Conservation (phyloP, 306 rosid species). For the Abrus precatorius region DNA sequence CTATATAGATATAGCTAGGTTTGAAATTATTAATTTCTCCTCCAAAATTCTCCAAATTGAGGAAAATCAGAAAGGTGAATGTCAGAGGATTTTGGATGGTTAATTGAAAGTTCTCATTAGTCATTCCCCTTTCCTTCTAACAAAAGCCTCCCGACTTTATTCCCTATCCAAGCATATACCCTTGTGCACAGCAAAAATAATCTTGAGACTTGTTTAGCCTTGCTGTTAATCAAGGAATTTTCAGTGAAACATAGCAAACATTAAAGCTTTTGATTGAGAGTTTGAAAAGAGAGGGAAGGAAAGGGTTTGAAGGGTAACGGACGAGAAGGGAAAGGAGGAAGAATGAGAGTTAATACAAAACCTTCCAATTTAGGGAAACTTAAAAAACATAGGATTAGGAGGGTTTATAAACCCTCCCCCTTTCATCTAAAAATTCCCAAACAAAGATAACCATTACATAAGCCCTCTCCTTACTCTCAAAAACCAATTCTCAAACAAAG, state of each 20-base stretch:
- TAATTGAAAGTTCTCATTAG: neutral
- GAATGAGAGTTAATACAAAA: too few relatives aligned
- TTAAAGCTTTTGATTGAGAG: too few relatives aligned
- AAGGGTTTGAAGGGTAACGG: neutral
- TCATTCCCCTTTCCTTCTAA: neutral
- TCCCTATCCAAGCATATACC: neutral
- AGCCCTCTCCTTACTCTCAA: too few relatives aligned
- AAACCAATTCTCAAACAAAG: too few relatives aligned
- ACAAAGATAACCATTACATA: too few relatives aligned
- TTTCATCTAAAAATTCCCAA: too few relatives aligned
- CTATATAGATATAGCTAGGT: neutral
- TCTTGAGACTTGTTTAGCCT: neutral
- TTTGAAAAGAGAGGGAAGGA: too few relatives aligned
- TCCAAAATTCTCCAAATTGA: conserved; percentile 7
- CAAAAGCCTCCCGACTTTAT: neutral
- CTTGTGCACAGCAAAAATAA: neutral
- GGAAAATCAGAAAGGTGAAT: neutral
- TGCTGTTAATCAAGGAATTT: conserved; percentile 15
- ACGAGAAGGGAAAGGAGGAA: too few relatives aligned
- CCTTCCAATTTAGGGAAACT: too few relatives aligned
- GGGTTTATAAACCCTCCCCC: too few relatives aligned
- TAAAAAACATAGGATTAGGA: too few relatives aligned
- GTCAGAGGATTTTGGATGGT: neutral
- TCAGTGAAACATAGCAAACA: neutral
- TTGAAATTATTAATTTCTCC: conserved; percentile 17